Conservation (phyloP, 1,284 basidiomycete genomes). For the Blastosporella zonata region DNA sequence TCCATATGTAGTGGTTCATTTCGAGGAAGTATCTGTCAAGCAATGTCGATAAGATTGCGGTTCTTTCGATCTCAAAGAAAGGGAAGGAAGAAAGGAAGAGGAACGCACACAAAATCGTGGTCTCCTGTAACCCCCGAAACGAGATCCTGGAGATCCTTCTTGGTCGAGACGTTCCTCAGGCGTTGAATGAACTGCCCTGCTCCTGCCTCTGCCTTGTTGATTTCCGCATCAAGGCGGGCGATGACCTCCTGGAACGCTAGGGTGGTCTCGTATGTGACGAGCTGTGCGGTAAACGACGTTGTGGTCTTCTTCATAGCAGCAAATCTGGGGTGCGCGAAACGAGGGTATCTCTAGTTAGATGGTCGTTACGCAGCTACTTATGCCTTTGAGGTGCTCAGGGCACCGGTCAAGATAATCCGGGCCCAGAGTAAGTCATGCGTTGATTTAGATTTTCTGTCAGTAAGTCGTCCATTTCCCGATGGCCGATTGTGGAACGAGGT, state of each 20-base stretch:
- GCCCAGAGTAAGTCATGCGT: not conserved
- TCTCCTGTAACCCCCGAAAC: constrained; percentile 30
- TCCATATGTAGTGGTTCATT: constrained; percentile 38
- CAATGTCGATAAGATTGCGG: not conserved
- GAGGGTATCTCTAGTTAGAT: not conserved
- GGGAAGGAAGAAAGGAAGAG: not conserved
- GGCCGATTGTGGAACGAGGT: not conserved
- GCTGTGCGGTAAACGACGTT: constrained; percentile 36
- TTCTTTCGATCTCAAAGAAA: not conserved
- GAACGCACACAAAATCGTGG: constrained; percentile 45
- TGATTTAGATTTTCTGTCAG: not conserved
- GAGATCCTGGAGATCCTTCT: constrained; percentile 36
- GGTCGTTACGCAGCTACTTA: no score
- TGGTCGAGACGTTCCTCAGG: constrained; percentile 29
- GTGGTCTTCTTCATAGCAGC: constrained; percentile 28
- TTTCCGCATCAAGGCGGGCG: constrained; percentile 39
- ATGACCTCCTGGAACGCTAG: constrained; percentile 40
- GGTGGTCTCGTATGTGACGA: constrained; percentile 43
- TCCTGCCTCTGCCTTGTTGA: constrained; percentile 38
- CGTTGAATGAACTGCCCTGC: constrained; percentile 30
- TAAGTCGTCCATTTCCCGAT: not conserved
- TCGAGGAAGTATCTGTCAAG: constrained; percentile 43
- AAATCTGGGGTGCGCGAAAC: not conserved
- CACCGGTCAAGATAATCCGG: no score
- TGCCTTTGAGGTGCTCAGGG: no score